Conservation (phyloP, 2,329 filamentous ascomycete genomes). For the Talaromyces sp. region DNA sequence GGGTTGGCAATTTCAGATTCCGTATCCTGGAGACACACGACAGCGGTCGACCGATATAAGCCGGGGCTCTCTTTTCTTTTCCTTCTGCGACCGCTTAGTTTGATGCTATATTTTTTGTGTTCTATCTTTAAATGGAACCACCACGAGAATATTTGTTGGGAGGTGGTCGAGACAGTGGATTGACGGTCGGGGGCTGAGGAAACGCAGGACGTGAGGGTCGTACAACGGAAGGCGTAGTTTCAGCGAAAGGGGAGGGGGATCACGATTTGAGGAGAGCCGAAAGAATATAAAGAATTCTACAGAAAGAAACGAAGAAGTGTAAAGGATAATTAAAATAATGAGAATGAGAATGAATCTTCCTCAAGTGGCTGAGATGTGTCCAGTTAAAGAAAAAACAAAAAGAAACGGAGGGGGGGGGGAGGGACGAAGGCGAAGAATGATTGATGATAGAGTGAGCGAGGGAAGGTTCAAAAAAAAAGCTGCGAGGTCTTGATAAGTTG, state of each 20-base stretch:
- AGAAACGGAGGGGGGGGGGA: not conserved
- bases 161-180: not conserved
- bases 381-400: constrained; percentile 26
- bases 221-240: constrained; percentile 10
- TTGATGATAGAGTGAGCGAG: not conserved
- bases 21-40: constrained; percentile 3
- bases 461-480: constrained; percentile 13
- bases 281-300: constrained; percentile 23
- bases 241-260: constrained; percentile 8
- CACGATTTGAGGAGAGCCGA: constrained; percentile 13
- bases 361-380: constrained; percentile 19
- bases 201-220: not conserved
- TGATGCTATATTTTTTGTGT: not conserved
- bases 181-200: not conserved
- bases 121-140: not conserved
- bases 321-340: constrained; percentile 15
- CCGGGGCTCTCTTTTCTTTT: not conserved
- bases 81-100: not conserved
- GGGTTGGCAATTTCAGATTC: constrained; percentile 5
- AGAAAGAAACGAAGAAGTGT: constrained; percentile 17
- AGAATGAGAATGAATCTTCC: not conserved
- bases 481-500: constrained; percentile 15
- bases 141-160: not conserved
- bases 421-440: not conserved
- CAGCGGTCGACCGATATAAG: not conserved